phyloP scores from a whole-genome alignment of 73 alveolate species.

The Paramecium pentaurelia region DNA sequence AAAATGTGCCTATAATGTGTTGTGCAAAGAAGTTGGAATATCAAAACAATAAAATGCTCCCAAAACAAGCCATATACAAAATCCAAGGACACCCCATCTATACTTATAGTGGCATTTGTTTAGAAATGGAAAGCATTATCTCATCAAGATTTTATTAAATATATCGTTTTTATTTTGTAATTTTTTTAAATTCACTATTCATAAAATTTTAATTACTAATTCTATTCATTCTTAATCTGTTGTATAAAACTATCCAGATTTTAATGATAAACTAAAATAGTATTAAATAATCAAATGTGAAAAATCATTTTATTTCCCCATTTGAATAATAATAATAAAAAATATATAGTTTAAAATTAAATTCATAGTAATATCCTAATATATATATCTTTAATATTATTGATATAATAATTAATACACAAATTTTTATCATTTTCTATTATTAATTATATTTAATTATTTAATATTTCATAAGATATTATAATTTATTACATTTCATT shows the following conservation, averaged over 20 bases:
- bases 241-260: background rate
- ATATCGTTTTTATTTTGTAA: background rate
- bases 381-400: no score
- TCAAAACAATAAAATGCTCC: slow-evolving; percentile 47
- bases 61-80: slow-evolving; percentile 18
- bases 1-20: background rate
- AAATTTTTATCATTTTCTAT: no score
- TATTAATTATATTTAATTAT: no score
- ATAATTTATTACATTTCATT: background rate
- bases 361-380: background rate
- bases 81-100: slow-evolving; percentile 28
- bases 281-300: no score
- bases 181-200: background rate
- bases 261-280: background rate
- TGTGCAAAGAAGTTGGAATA: slow-evolving; percentile 31
- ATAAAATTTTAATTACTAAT: background rate
- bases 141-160: background rate
- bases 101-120: slow-evolving; percentile 21
- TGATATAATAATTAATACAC: no score
- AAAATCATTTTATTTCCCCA: background rate
- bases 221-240: background rate
- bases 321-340: no score
- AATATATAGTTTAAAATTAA: no score
- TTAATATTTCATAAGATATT: no score
- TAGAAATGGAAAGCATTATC: slow-evolving; percentile 22